Evolutionary conservation across 352 stramenopile species (phyloP), one percentile per base, ranked within the genome.

Genomic region (Globisporangium paddicum): DNA sequence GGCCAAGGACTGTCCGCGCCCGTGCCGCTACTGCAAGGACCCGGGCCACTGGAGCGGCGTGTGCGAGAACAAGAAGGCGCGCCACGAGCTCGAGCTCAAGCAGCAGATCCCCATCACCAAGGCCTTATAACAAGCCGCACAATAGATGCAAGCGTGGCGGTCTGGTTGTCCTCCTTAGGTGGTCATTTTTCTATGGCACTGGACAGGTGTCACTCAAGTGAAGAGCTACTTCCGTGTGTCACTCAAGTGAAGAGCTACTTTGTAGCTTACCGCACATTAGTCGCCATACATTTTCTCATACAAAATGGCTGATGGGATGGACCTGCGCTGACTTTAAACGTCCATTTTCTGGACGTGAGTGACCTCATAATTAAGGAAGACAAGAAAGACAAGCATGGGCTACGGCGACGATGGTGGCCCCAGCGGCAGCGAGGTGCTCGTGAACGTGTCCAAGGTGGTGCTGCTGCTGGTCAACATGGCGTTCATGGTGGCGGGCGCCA

Each of bases 391-490:
- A 58, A 46, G 11, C 21, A 55, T 55, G 44, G 32, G 18, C 14
- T 42, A 42, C 13, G 44, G n/a, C n/a, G n/a, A 61, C 4, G 52
- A 58, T 18, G 38, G 52, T 55, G 68, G 64, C 8, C 67, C 62
- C 28, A 73, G 64, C 50, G 67, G 47, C 37, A 71, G 67, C 45
- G 77, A 72, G 63, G 30, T 78, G 47, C 62, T 82, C 57, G 72
- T 89, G 21, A 90, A 89, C 58, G 55, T 93, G 23, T 78, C 81
- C 55, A 93, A 95, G 62, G 75, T 91, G 58, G 40, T 89, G 57
- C 69, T 95, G 8, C 62, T 95, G 64, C 72, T 95, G 32, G 67
- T 95, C 30, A 95, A 95, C 69, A 89, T 95, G 78, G 73, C 67
- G 47, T 93, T 92, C 67, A 78, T 95, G 69, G 78, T 93, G 40